Percentiles rank a stretch among this genome's conserved stretches.
Conservation (phyloP, 805 yeast genomes). For the Candida bentonensis region DNA sequence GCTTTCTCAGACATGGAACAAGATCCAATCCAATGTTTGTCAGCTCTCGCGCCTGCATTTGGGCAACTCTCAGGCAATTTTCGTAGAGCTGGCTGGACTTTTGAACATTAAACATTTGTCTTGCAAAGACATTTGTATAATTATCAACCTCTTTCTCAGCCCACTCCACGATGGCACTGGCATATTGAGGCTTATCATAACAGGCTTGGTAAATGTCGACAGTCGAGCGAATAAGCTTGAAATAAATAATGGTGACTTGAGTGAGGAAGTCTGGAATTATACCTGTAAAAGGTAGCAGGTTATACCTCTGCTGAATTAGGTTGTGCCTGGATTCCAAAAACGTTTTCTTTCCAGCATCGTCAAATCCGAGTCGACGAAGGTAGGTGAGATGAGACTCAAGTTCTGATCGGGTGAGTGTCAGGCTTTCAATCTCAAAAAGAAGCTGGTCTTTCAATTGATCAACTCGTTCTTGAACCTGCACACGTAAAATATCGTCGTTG, state of each 20-base stretch:
- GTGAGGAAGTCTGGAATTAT: constrained; percentile 39
- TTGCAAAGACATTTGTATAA: constrained; percentile 45
- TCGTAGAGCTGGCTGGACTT: constrained; percentile 37
- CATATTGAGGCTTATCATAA: constrained; percentile 30
- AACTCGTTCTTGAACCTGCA: constrained; percentile 6
- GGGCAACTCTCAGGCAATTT: constrained; percentile 39
- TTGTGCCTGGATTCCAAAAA: constrained; percentile 35
- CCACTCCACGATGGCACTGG: constrained; percentile 66
- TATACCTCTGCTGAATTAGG: constrained; percentile 32
- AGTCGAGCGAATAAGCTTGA: constrained; percentile 46
- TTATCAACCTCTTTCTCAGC: constrained; percentile 46
- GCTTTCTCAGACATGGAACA: constrained; percentile 16
- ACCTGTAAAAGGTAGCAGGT: constrained; percentile 41
- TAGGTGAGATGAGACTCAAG: not conserved
- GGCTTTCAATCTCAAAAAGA: not conserved
- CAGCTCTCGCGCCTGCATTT: constrained; percentile 47
- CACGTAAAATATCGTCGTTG: not conserved
- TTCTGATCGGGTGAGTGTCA: not conserved
- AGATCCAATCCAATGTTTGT: constrained; percentile 58
- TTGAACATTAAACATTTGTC: constrained; percentile 53
- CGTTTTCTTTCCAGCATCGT: constrained; percentile 34
- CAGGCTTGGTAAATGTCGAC: constrained; percentile 39
- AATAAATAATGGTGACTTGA: constrained; percentile 48
- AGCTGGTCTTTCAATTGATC: not conserved
- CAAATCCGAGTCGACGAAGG: constrained; percentile 25